Base-by-base conservation (phyloP, 2,329 filamentous ascomycete genomes). In the Alternaria novae-zelandiae region DNA sequence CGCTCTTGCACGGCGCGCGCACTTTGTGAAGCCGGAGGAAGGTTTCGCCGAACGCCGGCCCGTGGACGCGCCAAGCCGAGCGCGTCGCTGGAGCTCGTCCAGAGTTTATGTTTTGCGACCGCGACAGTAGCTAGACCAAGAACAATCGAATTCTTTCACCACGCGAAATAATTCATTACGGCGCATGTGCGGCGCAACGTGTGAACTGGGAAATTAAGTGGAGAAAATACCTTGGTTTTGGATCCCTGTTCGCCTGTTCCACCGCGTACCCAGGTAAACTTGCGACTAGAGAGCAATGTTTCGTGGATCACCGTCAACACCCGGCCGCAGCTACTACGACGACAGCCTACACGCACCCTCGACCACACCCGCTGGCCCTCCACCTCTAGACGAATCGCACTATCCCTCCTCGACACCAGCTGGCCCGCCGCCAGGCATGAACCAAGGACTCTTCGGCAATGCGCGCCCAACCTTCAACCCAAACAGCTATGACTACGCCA, bases 331-430 rank as follows among this genome's bases (percentile, higher is more conserved):
- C 53, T 70, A 67, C 47, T 69, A 69, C 61, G 71, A 70, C 65
- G 66, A 71, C n/a, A 69, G 68, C 56, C 70, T 69, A 56, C 63
- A 73, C 65, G 77, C 79, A 44, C 81, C 84, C 47, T 88, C 87
- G 6, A 88, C 86, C 20, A 89, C 87, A 15, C 87, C 87, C 56
- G 85, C 85, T 50, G 87, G 86, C 44, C 83, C 82, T 61, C 86
- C 87, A 2, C 86, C 86, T 25, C 49, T 13, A 15, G 85, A 85
- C 47, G 54, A 64, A 11, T 69, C 69, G 21, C 65, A 82, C 81
- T 62, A 78, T 77, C 65, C 73, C 47, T 88, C 86, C n/a, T 87
- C 87, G 57, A 88, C 86, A 21, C 87, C 87, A 30, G 82, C 83
- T 60, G 86, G 84, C 4, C 82, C 82, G 20, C 86, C 86, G 50